Percentiles rank a stretch among this genome's conserved stretches.
Evolutionary conservation across 305 asterid species (phyloP).

Genomic region (Solanum aculeatissimum): DNA sequence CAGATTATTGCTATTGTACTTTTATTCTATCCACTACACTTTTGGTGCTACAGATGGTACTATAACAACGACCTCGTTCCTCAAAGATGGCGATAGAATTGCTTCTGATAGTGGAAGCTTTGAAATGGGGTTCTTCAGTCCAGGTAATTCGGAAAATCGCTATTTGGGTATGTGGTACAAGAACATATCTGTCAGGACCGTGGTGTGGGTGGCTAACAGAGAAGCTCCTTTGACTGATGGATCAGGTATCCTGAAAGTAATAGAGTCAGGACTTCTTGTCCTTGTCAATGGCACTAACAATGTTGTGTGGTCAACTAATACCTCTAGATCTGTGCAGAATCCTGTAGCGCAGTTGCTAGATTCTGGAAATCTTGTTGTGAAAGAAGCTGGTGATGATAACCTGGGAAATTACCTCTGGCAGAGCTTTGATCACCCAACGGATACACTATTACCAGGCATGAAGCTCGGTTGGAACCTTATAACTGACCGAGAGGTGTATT

Average conservation of each 20-base stretch:
- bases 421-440: slow-evolving; percentile 21
- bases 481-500: slow-evolving; percentile 4
- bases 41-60: slow-evolving; percentile 3
- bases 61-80: neutral
- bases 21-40: neutral
- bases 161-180: neutral
- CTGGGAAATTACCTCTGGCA: slow-evolving; percentile 16
- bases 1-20: neutral
- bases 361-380: slow-evolving; percentile 29
- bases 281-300: neutral
- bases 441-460: slow-evolving; percentile 18
- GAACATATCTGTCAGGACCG: slow-evolving; percentile 20
- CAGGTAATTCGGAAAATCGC: neutral
- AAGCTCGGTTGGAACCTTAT: slow-evolving; percentile 9
- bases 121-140: slow-evolving; percentile 9
- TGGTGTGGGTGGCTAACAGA: slow-evolving; percentile 45
- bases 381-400: neutral
- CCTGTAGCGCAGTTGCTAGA: slow-evolving; percentile 9
- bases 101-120: slow-evolving; percentile 19
- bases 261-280: neutral
- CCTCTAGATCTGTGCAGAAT: neutral
- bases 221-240: neutral
- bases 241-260: neutral
- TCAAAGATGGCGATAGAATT: neutral
- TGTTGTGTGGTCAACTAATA: slow-evolving; percentile 16